Evolutionary conservation across 306 rosid genomes (phyloP).

Genomic region (Sphenostylis stenocarpa): DNA sequence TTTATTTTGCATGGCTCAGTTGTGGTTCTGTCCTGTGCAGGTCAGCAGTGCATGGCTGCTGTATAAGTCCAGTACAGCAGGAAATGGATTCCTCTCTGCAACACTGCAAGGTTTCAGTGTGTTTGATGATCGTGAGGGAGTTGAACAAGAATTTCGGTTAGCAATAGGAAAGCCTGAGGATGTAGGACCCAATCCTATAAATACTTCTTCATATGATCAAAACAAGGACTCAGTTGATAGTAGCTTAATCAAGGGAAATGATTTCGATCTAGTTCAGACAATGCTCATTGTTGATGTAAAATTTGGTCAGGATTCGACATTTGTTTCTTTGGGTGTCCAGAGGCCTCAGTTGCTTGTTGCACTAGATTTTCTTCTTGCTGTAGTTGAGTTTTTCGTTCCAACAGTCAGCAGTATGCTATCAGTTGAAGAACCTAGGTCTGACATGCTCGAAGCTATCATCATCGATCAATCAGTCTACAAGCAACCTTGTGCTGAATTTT

Average conservation of each 20-base stretch:
- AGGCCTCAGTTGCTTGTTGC: constrained; percentile 94
- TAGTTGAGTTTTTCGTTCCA: constrained; percentile 91
- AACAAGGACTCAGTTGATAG: constrained; percentile 40
- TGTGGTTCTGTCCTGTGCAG: constrained; percentile 48
- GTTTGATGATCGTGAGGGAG: constrained; percentile 93
- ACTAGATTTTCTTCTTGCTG: constrained; percentile 92
- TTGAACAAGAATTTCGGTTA: constrained; percentile 77
- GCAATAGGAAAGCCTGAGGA: constrained; percentile 79
- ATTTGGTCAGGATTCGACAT: constrained; percentile 56
- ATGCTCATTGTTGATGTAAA: constrained; percentile 91
- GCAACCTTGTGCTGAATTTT: constrained; percentile 70
- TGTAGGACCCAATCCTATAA: constrained; percentile 44
- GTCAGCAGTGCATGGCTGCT: constrained; percentile 85
- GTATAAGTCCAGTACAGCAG: constrained; percentile 73
- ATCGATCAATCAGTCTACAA: constrained; percentile 59
- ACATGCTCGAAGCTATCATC: constrained; percentile 62
- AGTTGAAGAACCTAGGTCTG: constrained; percentile 54
- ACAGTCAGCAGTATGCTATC: constrained; percentile 65
- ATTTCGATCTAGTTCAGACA: constrained; percentile 57
- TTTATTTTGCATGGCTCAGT: constrained; percentile 10
- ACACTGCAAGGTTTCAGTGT: constrained; percentile 81
- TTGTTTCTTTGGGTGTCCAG: constrained; percentile 73
- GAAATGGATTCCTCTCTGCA: constrained; percentile 89
- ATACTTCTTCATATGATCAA: constrained; percentile 38
- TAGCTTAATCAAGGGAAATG: constrained; percentile 38